Conservation (phyloP, 805 yeast species). For the Saccharomycopsis sp. region DNA sequence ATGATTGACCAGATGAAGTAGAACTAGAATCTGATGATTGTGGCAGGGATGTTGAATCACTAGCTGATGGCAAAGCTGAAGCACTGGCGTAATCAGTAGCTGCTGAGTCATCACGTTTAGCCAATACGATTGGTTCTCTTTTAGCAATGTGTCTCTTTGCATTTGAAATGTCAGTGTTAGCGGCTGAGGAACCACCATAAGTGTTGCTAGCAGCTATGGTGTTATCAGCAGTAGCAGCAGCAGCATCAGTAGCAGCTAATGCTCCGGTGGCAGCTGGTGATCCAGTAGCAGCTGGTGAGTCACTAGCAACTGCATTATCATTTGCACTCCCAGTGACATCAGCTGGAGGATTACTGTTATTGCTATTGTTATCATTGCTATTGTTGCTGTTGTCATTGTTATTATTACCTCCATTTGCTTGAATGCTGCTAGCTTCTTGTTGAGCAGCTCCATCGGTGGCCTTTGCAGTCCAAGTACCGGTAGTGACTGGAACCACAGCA, state of each 20-base stretch:
- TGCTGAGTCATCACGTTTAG: constrained; percentile 1
- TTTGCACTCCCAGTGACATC: constrained; percentile 1
- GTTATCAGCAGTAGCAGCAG: constrained; percentile 5
- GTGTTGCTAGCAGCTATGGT: neutral
- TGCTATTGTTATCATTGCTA: neutral
- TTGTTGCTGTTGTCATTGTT: neutral
- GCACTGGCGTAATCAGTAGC: constrained; percentile 3
- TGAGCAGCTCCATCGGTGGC: constrained; percentile 19
- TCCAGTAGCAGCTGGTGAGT: neutral
- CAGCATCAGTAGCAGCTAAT: constrained; percentile 2
- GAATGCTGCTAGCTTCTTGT: constrained; percentile 17
- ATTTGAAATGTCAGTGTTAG: neutral
- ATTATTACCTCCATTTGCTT: neutral
- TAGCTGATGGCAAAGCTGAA: constrained; percentile 3
- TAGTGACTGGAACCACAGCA: constrained; percentile 30
- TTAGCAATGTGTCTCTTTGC: neutral
- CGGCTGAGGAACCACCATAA: neutral
- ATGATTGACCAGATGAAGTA: neutral
- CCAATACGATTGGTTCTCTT: constrained; percentile 4
- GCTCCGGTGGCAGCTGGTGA: neutral
- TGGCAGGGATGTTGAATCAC: neutral
- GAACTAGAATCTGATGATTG: neutral
- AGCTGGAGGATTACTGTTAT: neutral
- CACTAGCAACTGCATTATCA: constrained; percentile 2
- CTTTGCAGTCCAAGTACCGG: constrained; percentile 29